Evolutionary conservation across 306 rosid genomes (phyloP).

Genomic region (Pterocarpus santalinus): DNA sequence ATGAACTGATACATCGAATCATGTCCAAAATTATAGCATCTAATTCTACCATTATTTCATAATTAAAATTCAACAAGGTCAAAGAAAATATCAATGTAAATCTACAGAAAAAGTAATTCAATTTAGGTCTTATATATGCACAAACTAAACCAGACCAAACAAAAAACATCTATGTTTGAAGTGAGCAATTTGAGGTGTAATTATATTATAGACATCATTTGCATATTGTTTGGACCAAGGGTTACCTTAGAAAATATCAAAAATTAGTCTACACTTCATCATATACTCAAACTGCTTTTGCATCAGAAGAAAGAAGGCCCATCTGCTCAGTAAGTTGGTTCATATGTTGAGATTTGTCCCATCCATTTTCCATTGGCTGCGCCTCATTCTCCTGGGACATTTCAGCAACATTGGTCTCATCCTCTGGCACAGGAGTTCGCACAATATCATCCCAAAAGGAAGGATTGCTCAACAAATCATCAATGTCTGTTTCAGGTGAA

Average conservation of each 20-base stretch:
- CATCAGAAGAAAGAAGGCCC: conserved; percentile 75
- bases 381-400: conserved; percentile 51
- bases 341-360: conserved; percentile 63
- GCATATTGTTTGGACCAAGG: conserved; percentile 33
- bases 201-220: conserved; percentile 27
- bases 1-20: conserved; percentile 44
- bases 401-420: conserved; percentile 55
- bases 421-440: conserved; percentile 59
- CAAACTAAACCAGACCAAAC: conserved; percentile 45
- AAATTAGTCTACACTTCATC: conserved; percentile 51
- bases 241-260: conserved; percentile 38
- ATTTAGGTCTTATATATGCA: conserved; percentile 37
- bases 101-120: conserved; percentile 1
- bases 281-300: conserved; percentile 51
- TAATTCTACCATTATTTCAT: conserved; percentile 13
- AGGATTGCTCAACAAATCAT: conserved; percentile 60
- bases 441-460: conserved; percentile 60
- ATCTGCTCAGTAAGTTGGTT: conserved; percentile 80
- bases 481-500: conserved; percentile 65
- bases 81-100: conserved; percentile 26
- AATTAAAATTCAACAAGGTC: conserved; percentile 15
- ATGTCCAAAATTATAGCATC: conserved; percentile 1
- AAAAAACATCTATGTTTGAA: conserved; percentile 46
- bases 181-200: conserved; percentile 14
- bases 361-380: conserved; percentile 63